phyloP scores from a whole-genome alignment of 2,329 filamentous ascomycete species.

The Scedosporium aurantiacum region DNA sequence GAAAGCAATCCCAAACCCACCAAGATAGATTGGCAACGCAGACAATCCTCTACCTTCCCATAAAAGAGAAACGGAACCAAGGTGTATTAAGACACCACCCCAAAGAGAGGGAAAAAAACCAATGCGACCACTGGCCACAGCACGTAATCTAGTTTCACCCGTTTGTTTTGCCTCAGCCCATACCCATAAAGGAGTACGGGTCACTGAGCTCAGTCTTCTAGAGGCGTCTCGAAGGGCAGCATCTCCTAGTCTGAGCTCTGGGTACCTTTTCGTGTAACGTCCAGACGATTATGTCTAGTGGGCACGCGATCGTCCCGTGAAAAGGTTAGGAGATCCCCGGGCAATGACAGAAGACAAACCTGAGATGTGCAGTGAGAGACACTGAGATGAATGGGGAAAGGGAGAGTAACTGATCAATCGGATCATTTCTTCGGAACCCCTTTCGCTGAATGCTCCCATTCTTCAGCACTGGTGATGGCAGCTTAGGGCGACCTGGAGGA shows the following conservation, averaged over 20 bases:
- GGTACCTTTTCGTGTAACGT: not conserved
- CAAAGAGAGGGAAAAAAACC: not conserved
- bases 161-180: not conserved
- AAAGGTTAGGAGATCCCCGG: not conserved
- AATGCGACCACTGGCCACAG: not conserved
- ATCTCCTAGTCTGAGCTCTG: not conserved
- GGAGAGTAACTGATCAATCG: not conserved
- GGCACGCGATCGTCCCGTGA: not conserved
- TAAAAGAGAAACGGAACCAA: not conserved
- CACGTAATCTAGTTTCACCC: not conserved
- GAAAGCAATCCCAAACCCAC: no score
- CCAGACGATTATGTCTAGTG: not conserved
- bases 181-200: no score
- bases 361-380: not conserved
- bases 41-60: not conserved
- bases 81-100: not conserved
- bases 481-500: not conserved
- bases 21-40: no score
- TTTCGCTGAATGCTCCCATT: not conserved
- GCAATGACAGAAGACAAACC: not conserved
- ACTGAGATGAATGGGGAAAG: not conserved
- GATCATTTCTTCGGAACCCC: not conserved
- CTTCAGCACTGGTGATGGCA: not conserved
- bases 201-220: no score
- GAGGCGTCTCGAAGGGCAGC: no score